A percentile compares a stretch with the other conserved stretches of the same genome.
Conservation (phyloP, 768 basidiomycete genomes). For the Trametes meyenii region DNA sequence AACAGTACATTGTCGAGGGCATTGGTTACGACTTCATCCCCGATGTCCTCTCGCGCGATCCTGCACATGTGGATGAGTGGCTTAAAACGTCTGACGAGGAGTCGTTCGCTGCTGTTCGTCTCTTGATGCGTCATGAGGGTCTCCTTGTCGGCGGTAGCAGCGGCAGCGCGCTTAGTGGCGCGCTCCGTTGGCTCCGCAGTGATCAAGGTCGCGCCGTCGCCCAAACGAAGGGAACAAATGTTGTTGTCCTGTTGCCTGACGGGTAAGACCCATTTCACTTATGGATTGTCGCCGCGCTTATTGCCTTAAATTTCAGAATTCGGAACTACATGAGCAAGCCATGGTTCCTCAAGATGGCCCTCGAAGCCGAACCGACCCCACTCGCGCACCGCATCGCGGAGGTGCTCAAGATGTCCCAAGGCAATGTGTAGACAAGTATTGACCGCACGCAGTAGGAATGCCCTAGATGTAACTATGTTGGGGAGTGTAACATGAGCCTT, state of each 20-base stretch:
- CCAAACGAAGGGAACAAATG: slow-evolving; percentile 74
- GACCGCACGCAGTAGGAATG: neutral
- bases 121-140: slow-evolving; percentile 82
- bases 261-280: slow-evolving; percentile 56
- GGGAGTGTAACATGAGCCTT: neutral
- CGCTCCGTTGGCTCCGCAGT: slow-evolving; percentile 75
- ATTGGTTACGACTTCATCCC: slow-evolving; percentile 96
- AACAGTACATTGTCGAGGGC: slow-evolving; percentile 85
- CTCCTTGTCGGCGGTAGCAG: slow-evolving; percentile 93
- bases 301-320: slow-evolving; percentile 50
- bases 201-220: slow-evolving; percentile 66
- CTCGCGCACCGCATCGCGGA: slow-evolving; percentile 52
- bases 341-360: slow-evolving; percentile 81
- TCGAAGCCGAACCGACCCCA: slow-evolving; percentile 55
- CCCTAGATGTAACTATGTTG: neutral
- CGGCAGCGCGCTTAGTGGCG: slow-evolving; percentile 81
- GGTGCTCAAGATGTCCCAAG: slow-evolving; percentile 35
- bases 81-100: slow-evolving; percentile 84
- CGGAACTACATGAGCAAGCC: slow-evolving; percentile 94
- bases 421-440: slow-evolving; percentile 22
- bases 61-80: slow-evolving; percentile 70
- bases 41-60: slow-evolving; percentile 74
- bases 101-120: slow-evolving; percentile 73
- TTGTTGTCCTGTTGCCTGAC: slow-evolving; percentile 88
- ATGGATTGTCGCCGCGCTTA: neutral